Base-by-base conservation (phyloP, 2,329 filamentous ascomycete genomes). In the Claviceps cyperi region DNA sequence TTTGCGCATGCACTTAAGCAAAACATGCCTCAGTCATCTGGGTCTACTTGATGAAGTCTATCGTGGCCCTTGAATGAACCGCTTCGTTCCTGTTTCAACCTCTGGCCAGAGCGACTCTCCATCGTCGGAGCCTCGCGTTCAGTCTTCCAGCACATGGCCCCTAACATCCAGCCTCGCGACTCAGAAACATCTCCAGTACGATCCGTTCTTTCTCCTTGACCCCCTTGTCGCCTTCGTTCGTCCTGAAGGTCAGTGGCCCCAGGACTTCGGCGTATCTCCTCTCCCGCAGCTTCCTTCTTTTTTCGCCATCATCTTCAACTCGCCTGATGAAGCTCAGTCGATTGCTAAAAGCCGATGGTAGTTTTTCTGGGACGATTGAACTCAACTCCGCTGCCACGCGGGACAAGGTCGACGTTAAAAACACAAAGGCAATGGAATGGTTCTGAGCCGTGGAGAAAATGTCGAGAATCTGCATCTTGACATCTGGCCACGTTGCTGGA, bases 341-440 rank as follows among this genome's bases (percentile, higher is more conserved):
- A 15, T 72, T 69, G 11, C 66, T 66, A 4, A 71, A 62, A 0
- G 68, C 56, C 1, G 61, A 47, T 24, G 55, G 41, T 41, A 57
- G 56, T 43, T 52, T 56, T 54, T 53, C 72, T 46, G 39, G 60
- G 53, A 52, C 71, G 58, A 46, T 22, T 57, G 74, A 40, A 60
- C 63, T 64, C 5, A 80, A 63, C 50, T 80, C 77, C 0, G 67
- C 62, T 1, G 72, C 68, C 1, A 78, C 66, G 4, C 73, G 70
- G 2, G 72, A 67, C 1, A 96, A 73, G 66, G 89, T 90, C 8
- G 86, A 81, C 0, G 84, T 87, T 15, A 96, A 69, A 55, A 96
- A 89, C 2, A 94, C 85, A 60, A 96, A 94, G 0, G 85, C 84
- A 50, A 95, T 90, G 61, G 88, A 92, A 66, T 94, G 84, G 47